phyloP scores from a whole-genome alignment of 768 basidiomycete genomes.

The Mycena rosella region DNA sequence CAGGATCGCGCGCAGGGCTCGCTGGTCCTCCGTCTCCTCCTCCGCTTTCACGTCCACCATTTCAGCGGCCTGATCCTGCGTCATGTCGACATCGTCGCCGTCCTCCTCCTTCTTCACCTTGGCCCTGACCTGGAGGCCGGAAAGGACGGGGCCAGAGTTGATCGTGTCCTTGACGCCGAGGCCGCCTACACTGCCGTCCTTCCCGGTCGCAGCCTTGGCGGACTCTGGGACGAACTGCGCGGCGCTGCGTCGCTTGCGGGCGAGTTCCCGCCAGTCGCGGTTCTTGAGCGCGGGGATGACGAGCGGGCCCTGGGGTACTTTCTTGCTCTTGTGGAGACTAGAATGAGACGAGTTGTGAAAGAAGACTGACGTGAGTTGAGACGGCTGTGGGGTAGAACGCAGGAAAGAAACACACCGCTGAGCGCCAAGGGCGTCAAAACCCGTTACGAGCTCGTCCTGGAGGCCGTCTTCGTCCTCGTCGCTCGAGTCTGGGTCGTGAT shows the following conservation, averaged over 20 bases:
- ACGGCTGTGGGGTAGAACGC: constrained; percentile 53
- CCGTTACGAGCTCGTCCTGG: constrained; percentile 78
- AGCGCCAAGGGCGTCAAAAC: constrained; percentile 78
- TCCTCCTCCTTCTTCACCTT: constrained; percentile 49
- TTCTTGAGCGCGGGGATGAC: constrained; percentile 91
- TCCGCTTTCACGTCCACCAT: constrained; percentile 49
- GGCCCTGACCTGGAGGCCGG: constrained; percentile 72
- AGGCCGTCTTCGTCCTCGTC: constrained; percentile 64
- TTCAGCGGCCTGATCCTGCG: constrained; percentile 39
- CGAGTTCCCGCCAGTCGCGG: constrained; percentile 89
- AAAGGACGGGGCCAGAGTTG: constrained; percentile 79
- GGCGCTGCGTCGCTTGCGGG: constrained; percentile 70
- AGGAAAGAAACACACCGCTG: constrained; percentile 82
- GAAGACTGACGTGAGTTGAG: constrained; percentile 81
- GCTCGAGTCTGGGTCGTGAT: constrained; percentile 61
- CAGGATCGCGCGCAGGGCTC: constrained; percentile 84
- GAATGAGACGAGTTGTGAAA: constrained; percentile 37
- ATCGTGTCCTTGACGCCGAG: constrained; percentile 81
- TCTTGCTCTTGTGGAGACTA: constrained; percentile 62
- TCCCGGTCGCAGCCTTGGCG: constrained; percentile 65
- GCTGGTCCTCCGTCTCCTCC: constrained; percentile 81
- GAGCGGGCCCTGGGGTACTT: constrained; percentile 69
- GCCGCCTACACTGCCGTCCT: constrained; percentile 82
- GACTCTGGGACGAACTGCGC: constrained; percentile 76
- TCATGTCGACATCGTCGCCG: constrained; percentile 38